Conservation (phyloP, 148 eudicot species). For the Bassia scoparia region DNA sequence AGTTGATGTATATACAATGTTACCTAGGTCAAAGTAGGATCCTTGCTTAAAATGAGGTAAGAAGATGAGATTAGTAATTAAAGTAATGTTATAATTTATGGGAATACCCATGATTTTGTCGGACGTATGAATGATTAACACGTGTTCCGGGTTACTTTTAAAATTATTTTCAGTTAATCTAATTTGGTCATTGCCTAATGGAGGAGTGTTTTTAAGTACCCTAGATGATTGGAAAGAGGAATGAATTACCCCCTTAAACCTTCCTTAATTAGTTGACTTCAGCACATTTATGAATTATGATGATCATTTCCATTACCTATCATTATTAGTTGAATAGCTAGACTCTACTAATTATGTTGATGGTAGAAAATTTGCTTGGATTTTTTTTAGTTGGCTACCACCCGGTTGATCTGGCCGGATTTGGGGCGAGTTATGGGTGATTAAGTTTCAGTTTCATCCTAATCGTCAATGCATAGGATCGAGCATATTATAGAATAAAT, state of each 20-base stretch:
- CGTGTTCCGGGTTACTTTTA: neutral
- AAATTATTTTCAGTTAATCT: neutral
- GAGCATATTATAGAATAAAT: too few species aligned
- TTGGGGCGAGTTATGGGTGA: too few species aligned
- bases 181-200: neutral
- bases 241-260: neutral
- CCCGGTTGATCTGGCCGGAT: too few species aligned
- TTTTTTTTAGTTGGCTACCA: too few species aligned
- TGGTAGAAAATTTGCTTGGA: too few species aligned
- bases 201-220: neutral
- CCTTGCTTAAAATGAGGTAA: constrained; percentile 22
- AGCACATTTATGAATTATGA: neutral
- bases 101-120: constrained; percentile 21
- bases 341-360: too few species aligned
- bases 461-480: too few species aligned
- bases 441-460: too few species aligned
- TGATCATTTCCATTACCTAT: too few species aligned
- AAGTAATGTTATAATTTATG: neutral
- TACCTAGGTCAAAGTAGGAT: constrained; percentile 27
- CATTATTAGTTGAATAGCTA: too few species aligned
- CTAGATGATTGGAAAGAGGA: too few species aligned
- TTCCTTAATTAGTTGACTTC: neutral
- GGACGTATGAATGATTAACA: constrained; percentile 14
- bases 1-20: neutral
- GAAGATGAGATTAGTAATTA: constrained; percentile 18